phyloP scores from a whole-genome alignment of 768 basidiomycete genomes.

The Suillus cothurnatus region DNA sequence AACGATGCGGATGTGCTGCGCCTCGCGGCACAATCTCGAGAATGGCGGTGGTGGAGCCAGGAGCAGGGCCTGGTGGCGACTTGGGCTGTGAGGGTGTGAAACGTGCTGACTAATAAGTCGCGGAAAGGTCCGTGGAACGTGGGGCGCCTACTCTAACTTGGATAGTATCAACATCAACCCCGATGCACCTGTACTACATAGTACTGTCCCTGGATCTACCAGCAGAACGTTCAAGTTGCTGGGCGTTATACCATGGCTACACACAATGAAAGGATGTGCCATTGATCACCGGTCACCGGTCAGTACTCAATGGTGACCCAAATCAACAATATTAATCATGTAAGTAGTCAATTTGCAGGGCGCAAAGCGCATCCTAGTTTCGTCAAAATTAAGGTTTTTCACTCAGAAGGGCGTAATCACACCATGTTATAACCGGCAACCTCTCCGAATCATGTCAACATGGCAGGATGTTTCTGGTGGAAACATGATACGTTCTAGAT shows the following conservation, averaged over 20 bases:
- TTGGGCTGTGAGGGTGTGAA: too few species aligned
- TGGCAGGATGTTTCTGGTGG: background rate
- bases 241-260: conserved; percentile 29
- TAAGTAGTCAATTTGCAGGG: background rate
- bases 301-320: too few species aligned
- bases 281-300: too few species aligned
- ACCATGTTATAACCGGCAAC: too few species aligned
- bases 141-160: too few species aligned
- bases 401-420: background rate
- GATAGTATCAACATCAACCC: conserved; percentile 56
- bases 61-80: too few species aligned
- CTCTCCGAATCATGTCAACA: background rate
- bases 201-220: conserved; percentile 49
- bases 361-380: background rate
- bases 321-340: too few species aligned
- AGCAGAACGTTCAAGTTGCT: conserved; percentile 49
- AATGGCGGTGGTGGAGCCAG: too few species aligned
- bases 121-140: too few species aligned
- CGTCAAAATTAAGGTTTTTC: background rate
- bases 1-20: conserved; percentile 17
- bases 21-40: conserved; percentile 52
- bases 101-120: too few species aligned
- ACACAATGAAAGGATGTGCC: background rate
- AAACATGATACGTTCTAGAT: background rate
- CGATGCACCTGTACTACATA: too few species aligned